Conservation (phyloP, 495 filamentous ascomycete genomes). For the Pyrenopolyporus hunteri region DNA sequence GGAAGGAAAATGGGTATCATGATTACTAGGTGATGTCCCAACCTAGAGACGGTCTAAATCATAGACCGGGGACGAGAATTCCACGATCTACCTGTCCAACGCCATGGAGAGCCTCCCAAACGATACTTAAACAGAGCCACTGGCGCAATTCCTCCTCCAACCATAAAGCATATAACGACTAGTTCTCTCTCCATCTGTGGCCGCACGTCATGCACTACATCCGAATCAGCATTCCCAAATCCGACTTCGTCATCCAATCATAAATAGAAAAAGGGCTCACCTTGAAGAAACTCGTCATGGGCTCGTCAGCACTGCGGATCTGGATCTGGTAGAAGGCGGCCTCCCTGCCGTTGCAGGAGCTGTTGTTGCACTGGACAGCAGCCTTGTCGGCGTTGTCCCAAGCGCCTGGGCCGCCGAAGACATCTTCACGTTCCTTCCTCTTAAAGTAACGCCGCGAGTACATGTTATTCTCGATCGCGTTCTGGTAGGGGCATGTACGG, state of each 20-base stretch:
- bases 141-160: conserved; percentile 1
- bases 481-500: conserved; percentile 90
- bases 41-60: conserved; percentile 10
- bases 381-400: conserved; percentile 90
- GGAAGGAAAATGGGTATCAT: conserved; percentile 31
- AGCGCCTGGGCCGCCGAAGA: conserved; percentile 83
- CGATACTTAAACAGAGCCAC: conserved; percentile 26
- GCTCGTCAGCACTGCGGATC: conserved; percentile 97
- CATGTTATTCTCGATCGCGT: conserved; percentile 71
- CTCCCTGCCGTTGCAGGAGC: conserved; percentile 74
- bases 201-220: conserved; percentile 64
- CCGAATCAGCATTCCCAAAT: conserved; percentile 24
- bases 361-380: conserved; percentile 73
- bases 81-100: conserved; percentile 37
- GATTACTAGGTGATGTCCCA: conserved; percentile 2
- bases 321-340: conserved; percentile 96
- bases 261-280: conserved; percentile 51
- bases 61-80: conserved; percentile 13
- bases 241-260: neutral
- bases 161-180: neutral
- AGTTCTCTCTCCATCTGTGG: conserved; percentile 64
- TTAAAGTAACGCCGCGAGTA: conserved; percentile 78
- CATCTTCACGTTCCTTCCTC: conserved; percentile 85
- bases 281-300: conserved; percentile 96
- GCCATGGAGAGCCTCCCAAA: conserved; percentile 17